phyloP scores from a whole-genome alignment of 306 rosid genomes.

The Spatholobus suberectus region DNA sequence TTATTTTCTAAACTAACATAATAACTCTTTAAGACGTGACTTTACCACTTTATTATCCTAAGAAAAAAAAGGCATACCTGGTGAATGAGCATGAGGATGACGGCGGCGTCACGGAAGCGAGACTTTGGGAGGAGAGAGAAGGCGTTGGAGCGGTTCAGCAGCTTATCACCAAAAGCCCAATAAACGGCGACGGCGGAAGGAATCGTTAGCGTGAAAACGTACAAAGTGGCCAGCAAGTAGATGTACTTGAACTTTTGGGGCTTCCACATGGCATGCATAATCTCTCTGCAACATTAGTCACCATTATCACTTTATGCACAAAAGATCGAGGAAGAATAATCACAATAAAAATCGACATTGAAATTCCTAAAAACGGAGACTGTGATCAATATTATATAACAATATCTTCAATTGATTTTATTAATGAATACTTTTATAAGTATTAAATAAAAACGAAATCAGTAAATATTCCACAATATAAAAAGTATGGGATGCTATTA shows the following conservation, averaged over 20 bases:
- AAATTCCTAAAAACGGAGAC: background rate
- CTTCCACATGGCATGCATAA: slow-evolving; percentile 58
- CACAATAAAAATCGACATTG: background rate
- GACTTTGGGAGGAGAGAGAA: slow-evolving; percentile 78
- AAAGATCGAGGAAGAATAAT: background rate
- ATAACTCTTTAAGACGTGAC: background rate
- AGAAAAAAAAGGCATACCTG: slow-evolving; percentile 54
- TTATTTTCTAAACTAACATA: background rate
- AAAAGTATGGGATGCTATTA: background rate
- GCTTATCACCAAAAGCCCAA: slow-evolving; percentile 89
- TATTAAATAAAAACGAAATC: background rate
- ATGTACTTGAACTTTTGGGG: slow-evolving; percentile 92
- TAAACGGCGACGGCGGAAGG: slow-evolving; percentile 86
- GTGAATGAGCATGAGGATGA: slow-evolving; percentile 89
- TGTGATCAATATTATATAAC: background rate
- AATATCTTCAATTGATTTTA: background rate
- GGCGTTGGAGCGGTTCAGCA: slow-evolving; percentile 85
- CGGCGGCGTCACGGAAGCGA: slow-evolving; percentile 83
- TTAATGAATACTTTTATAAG: no score
- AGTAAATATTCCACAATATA: background rate
- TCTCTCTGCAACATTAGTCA: slow-evolving; percentile 61
- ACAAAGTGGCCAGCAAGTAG: slow-evolving; percentile 83
- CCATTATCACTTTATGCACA: slow-evolving; percentile 24
- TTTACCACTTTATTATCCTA: background rate
- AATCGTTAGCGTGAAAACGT: slow-evolving; percentile 81